phyloP scores from a whole-genome alignment of 2,329 filamentous ascomycete species.

The Nigrospora oryzae region DNA sequence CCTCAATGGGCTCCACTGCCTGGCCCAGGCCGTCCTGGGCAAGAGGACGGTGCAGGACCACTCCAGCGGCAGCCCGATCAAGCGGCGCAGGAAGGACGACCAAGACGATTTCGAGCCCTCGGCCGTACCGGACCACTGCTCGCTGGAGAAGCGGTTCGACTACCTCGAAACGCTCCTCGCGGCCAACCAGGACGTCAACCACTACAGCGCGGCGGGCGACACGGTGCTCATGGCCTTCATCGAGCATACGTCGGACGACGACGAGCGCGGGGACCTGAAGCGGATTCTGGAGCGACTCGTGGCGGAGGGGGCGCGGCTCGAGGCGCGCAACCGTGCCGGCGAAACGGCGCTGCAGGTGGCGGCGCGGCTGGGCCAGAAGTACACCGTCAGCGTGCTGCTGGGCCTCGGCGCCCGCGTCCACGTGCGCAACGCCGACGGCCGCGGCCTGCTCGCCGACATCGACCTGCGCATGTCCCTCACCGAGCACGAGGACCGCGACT shows the following conservation, averaged over 20 bases:
- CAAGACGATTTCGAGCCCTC: constrained; percentile 5
- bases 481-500: constrained; percentile 20
- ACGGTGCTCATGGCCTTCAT: constrained; percentile 50
- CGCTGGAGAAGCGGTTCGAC: constrained; percentile 8
- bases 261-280: constrained; percentile 38
- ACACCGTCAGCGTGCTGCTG: constrained; percentile 37
- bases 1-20: constrained; percentile 48
- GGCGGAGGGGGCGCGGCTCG: constrained; percentile 30
- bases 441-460: constrained; percentile 36
- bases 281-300: constrained; percentile 35
- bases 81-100: constrained; percentile 27
- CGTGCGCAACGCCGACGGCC: constrained; percentile 32
- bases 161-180: constrained; percentile 21
- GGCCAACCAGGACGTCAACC: constrained; percentile 37
- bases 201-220: constrained; percentile 41
- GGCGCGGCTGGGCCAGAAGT: constrained; percentile 42
- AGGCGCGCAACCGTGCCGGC: constrained; percentile 43
- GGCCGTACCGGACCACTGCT: constrained; percentile 3
- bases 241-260: constrained; percentile 30
- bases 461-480: constrained; percentile 28
- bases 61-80: constrained; percentile 22
- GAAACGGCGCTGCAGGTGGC: constrained; percentile 49
- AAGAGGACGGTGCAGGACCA: constrained; percentile 16
- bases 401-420: constrained; percentile 38
- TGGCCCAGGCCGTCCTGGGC: constrained; percentile 43